Conservation (phyloP, 139 green algal genomes). For the Picochlorum sp. region DNA sequence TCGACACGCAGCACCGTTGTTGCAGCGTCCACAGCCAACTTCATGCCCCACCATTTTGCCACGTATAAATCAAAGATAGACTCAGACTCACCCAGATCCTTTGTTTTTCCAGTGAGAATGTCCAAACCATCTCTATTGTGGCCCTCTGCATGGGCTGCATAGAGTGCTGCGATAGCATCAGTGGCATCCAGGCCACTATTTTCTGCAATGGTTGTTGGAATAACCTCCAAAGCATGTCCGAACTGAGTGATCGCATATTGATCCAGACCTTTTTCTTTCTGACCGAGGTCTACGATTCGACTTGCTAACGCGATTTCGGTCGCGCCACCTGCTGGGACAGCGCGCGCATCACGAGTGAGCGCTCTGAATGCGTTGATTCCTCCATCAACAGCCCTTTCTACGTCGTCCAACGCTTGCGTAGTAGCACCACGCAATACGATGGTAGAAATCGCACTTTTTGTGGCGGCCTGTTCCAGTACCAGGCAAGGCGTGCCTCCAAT, state of each 20-base stretch:
- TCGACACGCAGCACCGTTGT: constrained; percentile 92
- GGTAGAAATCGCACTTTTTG: constrained; percentile 57
- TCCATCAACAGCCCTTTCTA: constrained; percentile 93
- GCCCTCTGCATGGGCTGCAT: constrained; percentile 76
- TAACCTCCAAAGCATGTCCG: constrained; percentile 85
- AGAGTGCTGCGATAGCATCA: constrained; percentile 66
- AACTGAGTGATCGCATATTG: constrained; percentile 95
- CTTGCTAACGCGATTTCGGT: constrained; percentile 82
- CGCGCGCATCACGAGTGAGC: constrained; percentile 67
- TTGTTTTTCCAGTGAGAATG: constrained; percentile 60
- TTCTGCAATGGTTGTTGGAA: constrained; percentile 80
- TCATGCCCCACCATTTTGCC: constrained; percentile 93
- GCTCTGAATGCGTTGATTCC: constrained; percentile 95
- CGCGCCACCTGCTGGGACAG: constrained; percentile 75
- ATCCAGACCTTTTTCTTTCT: constrained; percentile 79
- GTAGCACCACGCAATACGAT: constrained; percentile 88
- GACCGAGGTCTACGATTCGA: constrained; percentile 34
- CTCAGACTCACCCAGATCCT: constrained; percentile 48
- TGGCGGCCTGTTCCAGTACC: constrained; percentile 51
- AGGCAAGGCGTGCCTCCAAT: constrained; percentile 79
- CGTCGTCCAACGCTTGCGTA: constrained; percentile 85
- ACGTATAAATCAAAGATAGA: constrained; percentile 67
- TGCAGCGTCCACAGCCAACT: constrained; percentile 84
- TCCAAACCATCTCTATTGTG: constrained; percentile 71
- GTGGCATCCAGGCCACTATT: constrained; percentile 73